Evolutionary conservation across 495 filamentous ascomycete genomes (phyloP), one percentile per base, ranked within the genome.

Genomic region (Penicillium coprophilum): DNA sequence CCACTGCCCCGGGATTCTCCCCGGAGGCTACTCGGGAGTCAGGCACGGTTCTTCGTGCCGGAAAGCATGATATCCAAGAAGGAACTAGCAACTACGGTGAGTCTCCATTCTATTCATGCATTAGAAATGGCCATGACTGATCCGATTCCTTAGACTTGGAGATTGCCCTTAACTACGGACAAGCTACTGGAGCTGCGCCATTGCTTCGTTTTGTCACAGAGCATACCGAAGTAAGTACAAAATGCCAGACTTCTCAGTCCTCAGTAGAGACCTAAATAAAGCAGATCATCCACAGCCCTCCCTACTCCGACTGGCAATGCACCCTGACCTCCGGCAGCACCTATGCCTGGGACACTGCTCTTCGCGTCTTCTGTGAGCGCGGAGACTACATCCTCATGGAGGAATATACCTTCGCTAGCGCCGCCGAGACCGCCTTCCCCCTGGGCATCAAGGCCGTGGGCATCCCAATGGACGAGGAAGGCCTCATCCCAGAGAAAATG

Each of bases 151-250:
- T 24, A 80, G 91, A 97, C 69, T 82, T 97, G 48, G 78, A 85
- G 52, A 88, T 92, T 59, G 85, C 88, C 28, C 81, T 95, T 64
- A 97, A 97, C 73, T 98, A 98, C 71, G 88, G 86, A 5, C 90
- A 96, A 70, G 86, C 90, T 15, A 83, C 83, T 13, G 94, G 94
- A 24, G 82, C 91, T 30, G 88, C 92, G 2, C 94, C 96, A 72
- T 68, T 98, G 62, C 76, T 95, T 31, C 82, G 94, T 34, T 98
- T 89, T 67, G 78, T 96, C 39, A 95, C 90, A 0, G 94, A 97
- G 74, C 94, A 98, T 71, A 95, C 91, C 0, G 94, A 94, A 67
- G 81, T 82, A 66, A 45, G 68, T 27, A 6, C 20, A 6, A 13
- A 9, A 4, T 6, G 10, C 5, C 34, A 17, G 21, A 13, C 15